Base-by-base conservation (phyloP, 2,329 filamentous ascomycete genomes). In the Talaromyces sp. region DNA sequence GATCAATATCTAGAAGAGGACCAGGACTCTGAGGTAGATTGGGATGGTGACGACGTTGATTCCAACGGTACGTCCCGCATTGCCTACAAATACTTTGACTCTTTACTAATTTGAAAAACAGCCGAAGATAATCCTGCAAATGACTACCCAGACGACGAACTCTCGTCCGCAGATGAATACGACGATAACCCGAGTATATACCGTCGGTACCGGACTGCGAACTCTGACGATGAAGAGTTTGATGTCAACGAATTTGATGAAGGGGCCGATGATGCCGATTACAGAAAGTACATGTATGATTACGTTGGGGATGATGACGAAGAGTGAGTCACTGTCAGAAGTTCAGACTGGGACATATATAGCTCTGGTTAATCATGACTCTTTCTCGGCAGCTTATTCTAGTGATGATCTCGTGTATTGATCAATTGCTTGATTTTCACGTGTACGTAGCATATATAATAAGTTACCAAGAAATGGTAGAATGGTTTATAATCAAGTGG, bases 1-100 rank as follows among this genome's bases (percentile, higher is more conserved):
- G 83, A 86, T 65, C 76, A 79, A 27, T 85, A 85, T 71, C 79
- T 82, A 4, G 80, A 81, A 64, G 80, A 83, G n/a, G 82, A 84
- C 14, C 81, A 83, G 13, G 84, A 83, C 61, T 84, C 83, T 54
- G 81, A 82, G 56, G 82, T 79, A 50, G 81, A 82, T 54, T 86
- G 82, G 77, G 82, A 86, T 67, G 85, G 82, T 39, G 87, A 88
- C 65, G 86, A 88, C 67, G 85, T 86, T 31, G 86, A 88, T 68
- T 85, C 85, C 43, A 88, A 89, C 72, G 84, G 82, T 83, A 72
- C 70, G 75, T 68, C 54, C n/a, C 16, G 41, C 9, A 41, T 63
- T 56, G 6, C 7, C 35, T 6, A 2, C n/a, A 41, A 58, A n/a
- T 43, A 31, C 1, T 19, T 10, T 47, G 31, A 16, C 13, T 16